Base-by-base conservation (phyloP, 305 asterid species). In the Fraxinus latifolia region DNA sequence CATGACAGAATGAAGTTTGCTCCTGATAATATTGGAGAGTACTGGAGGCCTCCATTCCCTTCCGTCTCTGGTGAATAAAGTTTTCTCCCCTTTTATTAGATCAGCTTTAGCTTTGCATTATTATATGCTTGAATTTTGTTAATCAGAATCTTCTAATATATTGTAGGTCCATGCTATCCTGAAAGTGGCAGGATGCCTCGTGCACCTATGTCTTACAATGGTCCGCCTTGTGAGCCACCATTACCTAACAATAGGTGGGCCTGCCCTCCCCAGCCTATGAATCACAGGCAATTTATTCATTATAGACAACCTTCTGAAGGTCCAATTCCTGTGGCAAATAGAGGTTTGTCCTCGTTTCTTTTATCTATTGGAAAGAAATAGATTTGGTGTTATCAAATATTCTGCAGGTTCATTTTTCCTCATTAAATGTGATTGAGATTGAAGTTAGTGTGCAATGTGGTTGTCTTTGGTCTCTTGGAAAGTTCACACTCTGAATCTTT, bases 81-180 rank as follows among this genome's bases (percentile, higher is more conserved):
- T 67, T 74, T 79, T 76, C 75, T 31, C 39, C 9, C 75, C 32
- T 70, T 31, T 29, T 31, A 36, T 70, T 70, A 5, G 21, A 29
- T 27, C 42, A 70, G 75, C 75, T 29, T 70, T 70, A 70, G 75
- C 39, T 27, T 70, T 14, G 19, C 21, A 31, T 77, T 79, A 0
- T 55, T 33, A 50, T 74, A 29, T 33, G 42, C 74, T 82, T 73
- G 23, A 17, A 76, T 81, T 32, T 74, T 80, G 76, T 58, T 47
- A 80, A 25, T 77, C 74, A 58, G 34, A 68, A 2, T 78, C 74
- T 73, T 58, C 39, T 78, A 14, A 60, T 12, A 39, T 74, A 0
- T 83, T 77, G 19, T 80, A 93, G 98, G 97, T 82, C 92, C 96
- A 82, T 88, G 91, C 83, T 90, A 93, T 86, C 91, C 90, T 34